phyloP scores from a whole-genome alignment of 2,329 filamentous ascomycete species.

The Penicillium sp. region DNA sequence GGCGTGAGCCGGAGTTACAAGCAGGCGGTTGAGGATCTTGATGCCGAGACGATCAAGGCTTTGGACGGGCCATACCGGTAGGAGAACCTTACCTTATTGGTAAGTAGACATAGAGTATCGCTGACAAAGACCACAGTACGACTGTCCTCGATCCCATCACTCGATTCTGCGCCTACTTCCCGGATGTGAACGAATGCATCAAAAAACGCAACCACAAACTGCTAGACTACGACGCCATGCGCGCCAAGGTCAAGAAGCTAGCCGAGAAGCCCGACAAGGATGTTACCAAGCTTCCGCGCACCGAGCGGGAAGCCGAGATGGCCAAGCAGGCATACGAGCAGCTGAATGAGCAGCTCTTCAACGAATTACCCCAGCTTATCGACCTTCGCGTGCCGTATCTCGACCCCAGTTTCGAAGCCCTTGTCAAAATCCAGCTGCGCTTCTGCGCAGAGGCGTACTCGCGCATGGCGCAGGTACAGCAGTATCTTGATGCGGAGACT shows the following conservation, averaged over 20 bases:
- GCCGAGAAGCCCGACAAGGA: constrained; percentile 99
- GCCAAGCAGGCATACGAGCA: constrained; percentile 91
- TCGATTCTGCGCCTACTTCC: constrained; percentile 96
- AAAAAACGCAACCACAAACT: constrained; percentile 99
- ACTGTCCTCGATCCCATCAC: constrained; percentile 95
- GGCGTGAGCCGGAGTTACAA: constrained; percentile 97
- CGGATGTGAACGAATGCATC: constrained; percentile 98
- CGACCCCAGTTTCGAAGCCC: constrained; percentile 92
- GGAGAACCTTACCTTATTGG: constrained; percentile 10
- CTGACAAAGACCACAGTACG: constrained; percentile 50
- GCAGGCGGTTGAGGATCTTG: constrained; percentile 94
- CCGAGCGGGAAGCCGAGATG: constrained; percentile 95
- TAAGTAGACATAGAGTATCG: neutral
- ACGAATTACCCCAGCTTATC: constrained; percentile 90
- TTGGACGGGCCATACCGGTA: constrained; percentile 91
- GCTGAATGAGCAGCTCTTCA: constrained; percentile 91
- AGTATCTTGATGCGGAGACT: constrained; percentile 93
- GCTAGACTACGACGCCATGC: constrained; percentile 93
- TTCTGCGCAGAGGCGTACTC: constrained; percentile 98
- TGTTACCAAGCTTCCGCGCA: constrained; percentile 88
- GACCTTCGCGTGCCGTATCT: constrained; percentile 95
- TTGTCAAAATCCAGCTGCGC: constrained; percentile 96
- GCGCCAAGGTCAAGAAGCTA: constrained; percentile 93
- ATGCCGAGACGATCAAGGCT: constrained; percentile 97
- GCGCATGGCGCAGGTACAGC: constrained; percentile 97